Base-by-base conservation (phyloP, 306 rosid genomes). In the Gastrolobium bilobum region DNA sequence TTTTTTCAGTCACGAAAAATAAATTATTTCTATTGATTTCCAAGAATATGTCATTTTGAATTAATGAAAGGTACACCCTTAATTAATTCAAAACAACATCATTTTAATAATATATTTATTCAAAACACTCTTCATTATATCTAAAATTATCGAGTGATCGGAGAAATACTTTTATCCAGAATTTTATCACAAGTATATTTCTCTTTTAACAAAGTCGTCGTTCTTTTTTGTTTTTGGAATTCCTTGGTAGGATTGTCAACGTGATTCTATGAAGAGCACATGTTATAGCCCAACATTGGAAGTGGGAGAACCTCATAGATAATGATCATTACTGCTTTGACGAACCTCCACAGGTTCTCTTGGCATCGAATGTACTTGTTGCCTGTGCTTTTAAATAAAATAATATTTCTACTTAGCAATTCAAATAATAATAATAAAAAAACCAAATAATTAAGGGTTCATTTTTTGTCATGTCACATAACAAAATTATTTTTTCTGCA, bases 291-390 rank as follows among this genome's bases (percentile, higher is more conserved):
- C 78, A 58, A 65, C 67, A 30, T 50, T 74, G 64, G 65, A 65
- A 77, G 75, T 77, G 81, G 74, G 51, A 76, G 65, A 73, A 76
- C 73, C 65, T 40, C 31, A 3, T 39, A 47, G 52, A 53, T 30
- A 65, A 40, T 5, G 47, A 65, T 65, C 46, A 77, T 77, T 30
- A 33, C 15, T 8, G 4, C 40, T 67, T 67, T 67, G 81, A 81
- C 84, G 69, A 67, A 11, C 15, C 69, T 37, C 14, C 48, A 54
- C 31, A 52, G 20, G 14, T 43, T 37, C 43, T 51, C 33, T 73
- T 75, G 37, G 20, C 59, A 67, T 64, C 42, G 30, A 7, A 40
- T 30, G 73, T 80, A 61, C 73, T 71, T 79, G 44, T 71, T 80
- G 73, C 33, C 4, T 44, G 13, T 79, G 83, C 56, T 61, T 78